Evolutionary conservation across 176 grass and related monocot species (phyloP).

Genomic region (Bonia amplexicaulis): DNA sequence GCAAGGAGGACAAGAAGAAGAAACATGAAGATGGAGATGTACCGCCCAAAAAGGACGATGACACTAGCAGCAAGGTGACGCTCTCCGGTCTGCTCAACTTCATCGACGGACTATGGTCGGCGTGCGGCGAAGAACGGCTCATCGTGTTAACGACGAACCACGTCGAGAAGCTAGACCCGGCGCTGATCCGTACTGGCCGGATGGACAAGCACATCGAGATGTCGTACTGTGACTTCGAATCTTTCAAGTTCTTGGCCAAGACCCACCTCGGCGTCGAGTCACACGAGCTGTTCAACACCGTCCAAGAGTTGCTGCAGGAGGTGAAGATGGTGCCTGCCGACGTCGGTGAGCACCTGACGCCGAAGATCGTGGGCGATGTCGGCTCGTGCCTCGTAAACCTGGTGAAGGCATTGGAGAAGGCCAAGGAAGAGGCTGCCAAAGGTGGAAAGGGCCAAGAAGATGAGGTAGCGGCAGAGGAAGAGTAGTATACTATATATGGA

Average conservation of each 20-base stretch:
- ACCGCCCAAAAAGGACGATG: background rate
- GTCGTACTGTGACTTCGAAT: conserved; percentile 29
- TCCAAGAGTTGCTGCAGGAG: background rate
- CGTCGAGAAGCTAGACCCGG: conserved; percentile 21
- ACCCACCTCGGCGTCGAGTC: conserved; percentile 23
- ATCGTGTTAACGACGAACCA: conserved; percentile 44
- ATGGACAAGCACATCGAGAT: conserved; percentile 41
- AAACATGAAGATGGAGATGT: no score
- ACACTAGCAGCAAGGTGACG: conserved; percentile 21
- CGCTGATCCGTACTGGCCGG: conserved; percentile 18
- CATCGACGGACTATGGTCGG: conserved; percentile 46
- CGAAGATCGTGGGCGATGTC: background rate
- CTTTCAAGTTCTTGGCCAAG: conserved; percentile 30
- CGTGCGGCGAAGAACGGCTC: conserved; percentile 37
- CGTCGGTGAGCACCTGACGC: conserved; percentile 17
- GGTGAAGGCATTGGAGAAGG: no score
- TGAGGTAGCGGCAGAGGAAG: no score
- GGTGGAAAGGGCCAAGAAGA: no score
- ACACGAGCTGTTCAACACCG: background rate
- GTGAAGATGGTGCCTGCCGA: conserved; percentile 18
- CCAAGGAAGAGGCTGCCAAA: no score
- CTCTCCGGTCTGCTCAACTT: conserved; percentile 46
- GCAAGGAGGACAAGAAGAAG: background rate
- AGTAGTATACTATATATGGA: background rate
- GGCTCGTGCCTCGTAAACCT: no score